These are phyloP conservation scores for Talaromyces sp. DNA, from an alignment of 2,329 filamentous ascomycete genomes.

Conservation along the genomic window DNA sequence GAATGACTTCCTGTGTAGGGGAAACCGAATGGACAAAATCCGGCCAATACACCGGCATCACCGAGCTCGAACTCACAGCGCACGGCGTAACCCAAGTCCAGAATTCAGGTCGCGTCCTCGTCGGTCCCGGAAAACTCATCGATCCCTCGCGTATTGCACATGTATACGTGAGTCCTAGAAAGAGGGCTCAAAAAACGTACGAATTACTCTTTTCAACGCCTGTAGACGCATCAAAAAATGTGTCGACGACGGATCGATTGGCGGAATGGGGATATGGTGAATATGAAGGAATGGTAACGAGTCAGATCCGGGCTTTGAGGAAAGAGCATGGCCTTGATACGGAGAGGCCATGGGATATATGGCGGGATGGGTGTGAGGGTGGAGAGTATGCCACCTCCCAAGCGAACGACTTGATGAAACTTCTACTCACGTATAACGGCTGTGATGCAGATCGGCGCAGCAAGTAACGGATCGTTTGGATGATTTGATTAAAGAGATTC, in stretches of 20 bases:
- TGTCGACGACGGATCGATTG: slow-evolving; percentile 52
- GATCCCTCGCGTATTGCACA: slow-evolving; percentile 49
- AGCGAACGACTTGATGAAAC: neutral
- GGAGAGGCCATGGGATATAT: slow-evolving; percentile 55
- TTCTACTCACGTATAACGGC: neutral
- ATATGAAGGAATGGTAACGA: slow-evolving; percentile 57
- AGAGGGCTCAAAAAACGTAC: slow-evolving; percentile 50
- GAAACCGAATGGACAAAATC: slow-evolving; percentile 50
- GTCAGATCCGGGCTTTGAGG: slow-evolving; percentile 50
- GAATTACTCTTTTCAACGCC: slow-evolving; percentile 39
- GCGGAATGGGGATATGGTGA: slow-evolving; percentile 63
- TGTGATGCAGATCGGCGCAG: slow-evolving; percentile 27
- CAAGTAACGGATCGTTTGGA: slow-evolving; percentile 44
- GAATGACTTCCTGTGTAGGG: neutral
- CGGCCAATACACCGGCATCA: slow-evolving; percentile 47
- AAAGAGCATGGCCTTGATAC: slow-evolving; percentile 48
- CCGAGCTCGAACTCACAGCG: slow-evolving; percentile 44
- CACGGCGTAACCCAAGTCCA: slow-evolving; percentile 46
- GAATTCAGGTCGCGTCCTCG: slow-evolving; percentile 44
- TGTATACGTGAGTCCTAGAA: slow-evolving; percentile 52
- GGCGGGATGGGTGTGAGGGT: slow-evolving; percentile 57
- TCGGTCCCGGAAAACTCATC: slow-evolving; percentile 52
- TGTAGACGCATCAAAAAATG: slow-evolving; percentile 24
- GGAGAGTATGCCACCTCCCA: slow-evolving; percentile 46
- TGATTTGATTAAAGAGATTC: slow-evolving; percentile 42